These are phyloP conservation scores for Quercus suber DNA, from an alignment of 306 rosid genomes.

Conservation along the genomic window DNA sequence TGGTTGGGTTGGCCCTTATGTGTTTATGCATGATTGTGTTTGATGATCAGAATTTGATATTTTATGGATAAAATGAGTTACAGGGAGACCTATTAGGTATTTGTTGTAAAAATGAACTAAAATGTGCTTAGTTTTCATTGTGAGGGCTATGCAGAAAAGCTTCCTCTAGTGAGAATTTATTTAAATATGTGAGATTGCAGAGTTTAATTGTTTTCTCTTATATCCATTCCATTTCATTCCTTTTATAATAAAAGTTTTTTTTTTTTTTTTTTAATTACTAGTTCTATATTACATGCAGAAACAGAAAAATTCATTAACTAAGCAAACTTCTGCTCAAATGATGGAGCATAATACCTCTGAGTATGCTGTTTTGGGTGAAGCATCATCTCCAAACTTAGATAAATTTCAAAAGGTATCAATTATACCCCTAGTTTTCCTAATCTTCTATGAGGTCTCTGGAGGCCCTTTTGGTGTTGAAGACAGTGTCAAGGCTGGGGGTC, in stretches of 20 bases:
- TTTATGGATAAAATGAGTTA: neutral
- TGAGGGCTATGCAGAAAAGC: no score
- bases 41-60: neutral
- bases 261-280: neutral
- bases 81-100: neutral
- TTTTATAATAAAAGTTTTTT: no score
- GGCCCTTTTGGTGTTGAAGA: constrained; percentile 72
- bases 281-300: constrained; percentile 5
- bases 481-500: constrained; percentile 61
- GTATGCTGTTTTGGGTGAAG: constrained; percentile 15
- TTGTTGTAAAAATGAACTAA: no score
- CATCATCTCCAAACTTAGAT: constrained; percentile 9
- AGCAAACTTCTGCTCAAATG: constrained; percentile 11
- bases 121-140: no score
- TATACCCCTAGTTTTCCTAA: constrained; percentile 45
- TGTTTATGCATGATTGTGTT: neutral
- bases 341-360: constrained; percentile 19
- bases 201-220: no score
- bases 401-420: constrained; percentile 27
- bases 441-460: constrained; percentile 70
- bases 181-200: no score
- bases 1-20: neutral
- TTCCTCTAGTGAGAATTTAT: no score
- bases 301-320: neutral
- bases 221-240: no score